phyloP scores from a whole-genome alignment of 2,329 filamentous ascomycete species.

The Fusarium hostae region DNA sequence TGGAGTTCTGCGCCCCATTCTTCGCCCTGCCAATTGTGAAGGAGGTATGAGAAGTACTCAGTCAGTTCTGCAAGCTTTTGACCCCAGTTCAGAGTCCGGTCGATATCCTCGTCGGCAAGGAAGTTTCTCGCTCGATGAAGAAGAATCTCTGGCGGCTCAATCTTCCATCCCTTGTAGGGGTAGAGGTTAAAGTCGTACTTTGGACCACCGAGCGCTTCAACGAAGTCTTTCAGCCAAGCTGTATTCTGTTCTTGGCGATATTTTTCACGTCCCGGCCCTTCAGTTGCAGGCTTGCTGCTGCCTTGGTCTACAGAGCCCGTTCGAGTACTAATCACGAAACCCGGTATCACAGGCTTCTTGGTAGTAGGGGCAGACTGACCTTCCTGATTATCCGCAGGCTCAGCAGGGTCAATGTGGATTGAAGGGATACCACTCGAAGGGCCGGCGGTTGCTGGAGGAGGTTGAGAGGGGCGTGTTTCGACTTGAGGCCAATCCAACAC shows the following conservation, averaged over 20 bases:
- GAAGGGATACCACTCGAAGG: neutral
- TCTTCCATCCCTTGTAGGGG: constrained; percentile 50
- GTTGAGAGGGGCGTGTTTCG: neutral
- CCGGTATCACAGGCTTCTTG: neutral
- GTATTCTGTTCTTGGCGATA: neutral
- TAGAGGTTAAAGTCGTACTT: constrained; percentile 16
- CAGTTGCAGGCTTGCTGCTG: neutral
- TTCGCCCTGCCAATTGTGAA: constrained; percentile 33
- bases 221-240: constrained; percentile 6
- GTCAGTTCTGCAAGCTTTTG: constrained; percentile 50
- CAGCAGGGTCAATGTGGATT: neutral
- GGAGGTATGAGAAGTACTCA: constrained; percentile 54
- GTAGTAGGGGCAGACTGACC: neutral
- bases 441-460: neutral
- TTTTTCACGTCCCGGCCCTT: neutral
- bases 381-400: neutral
- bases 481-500: neutral
- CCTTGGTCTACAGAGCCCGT: neutral
- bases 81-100: constrained; percentile 55
- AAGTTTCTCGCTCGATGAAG: constrained; percentile 54
- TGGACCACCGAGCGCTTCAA: neutral
- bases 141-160: constrained; percentile 49
- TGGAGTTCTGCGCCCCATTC: constrained; percentile 47
- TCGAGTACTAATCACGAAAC: constrained; percentile 29
- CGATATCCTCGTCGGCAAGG: constrained; percentile 60